These are phyloP conservation scores for Magnolia changhungtana DNA, from an alignment of 164 flowering plant genomes.

Conservation along the genomic window DNA sequence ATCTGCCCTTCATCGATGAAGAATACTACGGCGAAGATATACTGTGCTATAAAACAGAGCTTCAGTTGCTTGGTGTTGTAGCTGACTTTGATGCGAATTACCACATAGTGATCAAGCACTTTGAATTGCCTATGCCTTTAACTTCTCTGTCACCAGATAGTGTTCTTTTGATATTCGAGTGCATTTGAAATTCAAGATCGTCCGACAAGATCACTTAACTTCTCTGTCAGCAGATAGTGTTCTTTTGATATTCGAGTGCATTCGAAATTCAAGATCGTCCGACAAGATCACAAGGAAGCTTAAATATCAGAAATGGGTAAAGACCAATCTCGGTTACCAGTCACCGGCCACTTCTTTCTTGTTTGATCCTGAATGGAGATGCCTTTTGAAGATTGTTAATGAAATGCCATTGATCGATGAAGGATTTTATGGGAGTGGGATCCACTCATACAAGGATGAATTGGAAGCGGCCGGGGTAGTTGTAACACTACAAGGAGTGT, in stretches of 20 bases:
- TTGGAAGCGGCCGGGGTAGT: conserved; percentile 37
- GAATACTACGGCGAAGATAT: conserved; percentile 52
- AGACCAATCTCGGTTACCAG: conserved; percentile 41
- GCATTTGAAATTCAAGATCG: conserved; percentile 24
- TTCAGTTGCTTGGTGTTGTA: conserved; percentile 51
- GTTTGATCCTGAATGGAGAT: conserved; percentile 38
- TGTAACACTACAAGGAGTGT: conserved; percentile 51
- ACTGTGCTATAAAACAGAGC: conserved; percentile 35
- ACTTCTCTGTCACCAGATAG: conserved; percentile 26
- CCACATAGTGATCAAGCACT: conserved; percentile 30
- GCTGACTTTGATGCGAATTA: conserved; percentile 33
- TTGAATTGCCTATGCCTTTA: conserved; percentile 27
- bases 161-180: conserved; percentile 34
- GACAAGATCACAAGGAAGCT: conserved; percentile 8
- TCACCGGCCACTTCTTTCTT: conserved; percentile 47
- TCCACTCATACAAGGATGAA: conserved; percentile 28
- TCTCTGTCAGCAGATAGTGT: conserved; percentile 27
- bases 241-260: conserved; percentile 39
- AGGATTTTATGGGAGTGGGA: conserved; percentile 31
- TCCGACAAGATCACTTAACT: conserved; percentile 1
- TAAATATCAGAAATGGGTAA: conserved; percentile 39
- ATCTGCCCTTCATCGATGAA: conserved; percentile 46
- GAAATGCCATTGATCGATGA: conserved; percentile 41
- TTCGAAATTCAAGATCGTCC: conserved; percentile 17
- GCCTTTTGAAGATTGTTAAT: neutral